Percentiles rank a stretch among this genome's conserved stretches.
Evolutionary conservation across 176 grass and related monocot species (phyloP).

Genomic region (Eragrostis nindensis): DNA sequence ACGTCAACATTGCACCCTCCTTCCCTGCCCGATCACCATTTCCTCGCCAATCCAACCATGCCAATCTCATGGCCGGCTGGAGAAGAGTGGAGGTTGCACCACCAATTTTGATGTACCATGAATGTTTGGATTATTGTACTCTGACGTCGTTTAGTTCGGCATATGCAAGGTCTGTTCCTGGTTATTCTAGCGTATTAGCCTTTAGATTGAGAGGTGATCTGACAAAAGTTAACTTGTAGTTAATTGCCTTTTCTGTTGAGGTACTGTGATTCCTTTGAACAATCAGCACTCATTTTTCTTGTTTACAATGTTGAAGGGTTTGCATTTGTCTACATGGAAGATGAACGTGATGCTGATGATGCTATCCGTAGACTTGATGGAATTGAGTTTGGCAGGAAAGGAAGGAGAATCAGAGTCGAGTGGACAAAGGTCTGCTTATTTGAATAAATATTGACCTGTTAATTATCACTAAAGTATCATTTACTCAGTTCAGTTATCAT

Average conservation of each 20-base stretch:
- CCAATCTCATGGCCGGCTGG: conserved; percentile 79
- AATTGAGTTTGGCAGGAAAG: conserved; percentile 92
- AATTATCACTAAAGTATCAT: background rate
- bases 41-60: conserved; percentile 74
- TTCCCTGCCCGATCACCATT: conserved; percentile 53
- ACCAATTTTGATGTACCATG: conserved; percentile 71
- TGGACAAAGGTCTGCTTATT: conserved; percentile 77
- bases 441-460: conserved; percentile 25
- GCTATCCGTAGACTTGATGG: conserved; percentile 84
- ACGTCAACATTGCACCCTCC: conserved; percentile 74
- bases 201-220: conserved; percentile 56
- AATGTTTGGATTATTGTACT: conserved; percentile 73
- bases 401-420: conserved; percentile 81
- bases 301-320: conserved; percentile 66
- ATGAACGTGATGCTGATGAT: conserved; percentile 92
- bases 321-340: conserved; percentile 99
- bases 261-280: conserved; percentile 15
- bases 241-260: conserved; percentile 4
- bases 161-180: conserved; percentile 94
- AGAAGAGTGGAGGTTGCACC: conserved; percentile 84
- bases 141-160: conserved; percentile 82
- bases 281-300: conserved; percentile 10
- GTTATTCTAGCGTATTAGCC: conserved; percentile 65
- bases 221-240: conserved; percentile 32
- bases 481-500: conserved; percentile 15